Evolutionary conservation across 2,329 filamentous ascomycete genomes (phyloP), one percentile per base, ranked within the genome.

Genomic region (Hypomyces rosellus): DNA sequence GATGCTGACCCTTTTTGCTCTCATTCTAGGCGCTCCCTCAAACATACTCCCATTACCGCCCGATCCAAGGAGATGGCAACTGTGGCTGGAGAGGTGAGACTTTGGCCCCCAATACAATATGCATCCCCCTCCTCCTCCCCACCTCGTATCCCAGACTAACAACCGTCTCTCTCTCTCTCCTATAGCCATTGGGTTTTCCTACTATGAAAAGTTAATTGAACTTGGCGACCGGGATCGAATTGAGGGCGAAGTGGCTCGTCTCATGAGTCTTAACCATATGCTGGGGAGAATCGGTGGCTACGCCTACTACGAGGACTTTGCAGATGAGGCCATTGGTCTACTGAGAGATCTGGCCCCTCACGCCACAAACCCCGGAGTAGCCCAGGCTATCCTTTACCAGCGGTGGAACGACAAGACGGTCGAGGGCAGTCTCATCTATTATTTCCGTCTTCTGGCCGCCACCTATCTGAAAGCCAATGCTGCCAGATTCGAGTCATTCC

Each of bases 21-120:
- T 20, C 22, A 41, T 20, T 30, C 13, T 59, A 95, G 90, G 79
- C 84, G 16, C 78, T 99, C 49, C 86, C 90, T 6, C 78, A 85
- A 60, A 89, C 86, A 50, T 96, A 95, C 68, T 88, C 89, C 16
- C 85, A 90, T 65, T 96, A 92, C 65, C 88, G 93, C 49, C 85
- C 85, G 11, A 83, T 96, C 66, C 85, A 87, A 68, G 92, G 93
- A 48, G 92, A 97, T 71, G 93, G 93, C 52, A 95, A 95, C 66
- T 97, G 93, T 70, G 93, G 92, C 62, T 97, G 93, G 92, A 82
- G 92, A 85, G 93, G 92, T 96, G 77, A 74, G 84, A 73, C 59
- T 56, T 57, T 30, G 25, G 25, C 25, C 25, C 25, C 25, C 25
- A 30, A 30, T 30, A 11, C 25, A 30, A 30, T 30, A 30, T 30